Base-by-base conservation (phyloP, 495 filamentous ascomycete genomes). In the Penicillium nucicola region DNA sequence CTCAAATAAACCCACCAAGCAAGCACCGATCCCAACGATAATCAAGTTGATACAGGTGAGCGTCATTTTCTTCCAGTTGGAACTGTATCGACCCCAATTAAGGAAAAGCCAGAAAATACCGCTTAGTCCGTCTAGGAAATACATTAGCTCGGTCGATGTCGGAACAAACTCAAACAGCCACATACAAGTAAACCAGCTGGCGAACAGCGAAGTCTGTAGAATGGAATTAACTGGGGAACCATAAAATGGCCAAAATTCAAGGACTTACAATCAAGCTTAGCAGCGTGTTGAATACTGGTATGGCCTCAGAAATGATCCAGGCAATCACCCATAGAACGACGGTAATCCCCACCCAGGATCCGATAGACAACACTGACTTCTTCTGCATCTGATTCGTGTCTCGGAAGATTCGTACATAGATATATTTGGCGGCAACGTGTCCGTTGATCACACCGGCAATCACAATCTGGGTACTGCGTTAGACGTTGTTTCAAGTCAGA, bases 291-390 rank as follows among this genome's bases (percentile, higher is more conserved):
- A 90, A 90, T 55, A 86, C 80, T 1, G 87, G 88, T 19, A 90
- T 85, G 1, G 84, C 79, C 49, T 83, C 78, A 5, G 86, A 84
- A 56, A 91, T 84, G 46, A 90, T 69, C 82, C 84, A 90, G 8
- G 85, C 84, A 13, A 88, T 42, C 11, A 85, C 42, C 66, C 85
- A 89, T 18, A 90, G 70, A 41, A 55, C 37, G 4, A 75, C 42
- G 3, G 79, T 76, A 14, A 89, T 82, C 10, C 50, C 66, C 4
- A 84, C 51, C 87, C 87, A 91, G 8, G 74, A 69, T 22, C 68
- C 61, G 15, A 72, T 48, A 23, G 61, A 65, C 12, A 72, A 34
- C 71, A 74, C 81, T 30, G 77, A 80, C 35, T 75, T 71, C 34
- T 78, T 82, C 70, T 80, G 80, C 70, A 88, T 80, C 33, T 73